Percentiles rank a stretch among this genome's conserved stretches.
phyloP scores from a whole-genome alignment of 768 basidiomycete species.

The Pulveroboletus sp. region DNA sequence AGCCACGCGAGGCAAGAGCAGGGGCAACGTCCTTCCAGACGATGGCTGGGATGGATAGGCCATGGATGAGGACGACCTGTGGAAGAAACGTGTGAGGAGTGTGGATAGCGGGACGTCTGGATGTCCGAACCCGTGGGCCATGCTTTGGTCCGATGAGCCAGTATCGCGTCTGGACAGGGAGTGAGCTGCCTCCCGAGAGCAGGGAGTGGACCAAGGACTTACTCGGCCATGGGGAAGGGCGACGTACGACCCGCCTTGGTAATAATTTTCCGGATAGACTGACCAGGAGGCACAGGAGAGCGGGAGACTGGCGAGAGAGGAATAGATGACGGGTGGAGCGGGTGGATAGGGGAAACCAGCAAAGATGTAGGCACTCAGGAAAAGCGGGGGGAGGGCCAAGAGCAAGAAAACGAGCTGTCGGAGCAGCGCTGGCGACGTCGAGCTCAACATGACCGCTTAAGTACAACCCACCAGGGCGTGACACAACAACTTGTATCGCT shows the following conservation, averaged over 20 bases:
- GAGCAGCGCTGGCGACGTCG: conserved; percentile 2
- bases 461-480: neutral
- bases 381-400: conserved; percentile 54
- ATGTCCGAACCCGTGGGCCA: conserved; percentile 52
- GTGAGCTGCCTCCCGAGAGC: neutral
- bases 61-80: conserved; percentile 74
- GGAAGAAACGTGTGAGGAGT: conserved; percentile 1
- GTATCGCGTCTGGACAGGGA: conserved; percentile 58
- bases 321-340: conserved; percentile 42
- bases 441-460: conserved; percentile 7
- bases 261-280: conserved; percentile 71
- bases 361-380: conserved; percentile 57
- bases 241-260: conserved; percentile 55
- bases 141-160: conserved; percentile 71
- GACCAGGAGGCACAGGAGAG: conserved; percentile 52
- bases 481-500: no score
- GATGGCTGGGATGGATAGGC: conserved; percentile 70
- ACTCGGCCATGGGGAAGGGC: conserved; percentile 62
- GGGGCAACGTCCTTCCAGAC: conserved; percentile 77
- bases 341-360: conserved; percentile 64
- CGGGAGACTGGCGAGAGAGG: conserved; percentile 60
- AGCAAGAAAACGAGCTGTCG: conserved; percentile 36
- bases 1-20: conserved; percentile 54
- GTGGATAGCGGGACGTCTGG: neutral
- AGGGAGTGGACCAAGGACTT: conserved; percentile 17